Conservation (phyloP, 1,284 basidiomycete genomes). For the Malassezia yamatoensis region DNA sequence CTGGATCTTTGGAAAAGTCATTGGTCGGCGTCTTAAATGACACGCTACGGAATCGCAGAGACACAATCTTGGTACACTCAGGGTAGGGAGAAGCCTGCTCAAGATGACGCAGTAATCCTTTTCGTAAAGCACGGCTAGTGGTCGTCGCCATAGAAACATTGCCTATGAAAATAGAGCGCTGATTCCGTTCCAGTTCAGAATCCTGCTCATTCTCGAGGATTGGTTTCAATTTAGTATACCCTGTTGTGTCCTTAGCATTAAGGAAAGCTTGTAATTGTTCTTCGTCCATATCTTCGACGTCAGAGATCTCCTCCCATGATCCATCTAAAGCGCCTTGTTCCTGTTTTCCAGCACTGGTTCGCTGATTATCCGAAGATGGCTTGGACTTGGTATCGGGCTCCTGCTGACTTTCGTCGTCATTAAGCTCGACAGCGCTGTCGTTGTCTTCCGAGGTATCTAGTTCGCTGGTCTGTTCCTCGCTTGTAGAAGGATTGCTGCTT, state of each 20-base stretch:
- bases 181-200: constrained; percentile 53
- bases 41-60: constrained; percentile 47
- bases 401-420: background rate
- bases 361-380: background rate
- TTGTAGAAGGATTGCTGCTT: background rate
- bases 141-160: constrained; percentile 70
- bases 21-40: constrained; percentile 29
- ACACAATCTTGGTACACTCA: constrained; percentile 23
- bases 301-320: background rate
- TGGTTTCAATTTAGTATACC: constrained; percentile 18
- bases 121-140: constrained; percentile 57
- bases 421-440: background rate
- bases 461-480: background rate
- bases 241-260: constrained; percentile 15
- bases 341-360: background rate
- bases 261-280: constrained; percentile 1
- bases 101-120: constrained; percentile 48
- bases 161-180: constrained; percentile 83
- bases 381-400: background rate
- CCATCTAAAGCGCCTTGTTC: background rate
- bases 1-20: constrained; percentile 41
- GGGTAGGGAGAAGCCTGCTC: constrained; percentile 35
- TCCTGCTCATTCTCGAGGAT: constrained; percentile 31
- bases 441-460: background rate
- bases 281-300: constrained; percentile 8